phyloP scores from a whole-genome alignment of 1,284 basidiomycete genomes.

The Apiotrichum mycotoxinovorans region DNA sequence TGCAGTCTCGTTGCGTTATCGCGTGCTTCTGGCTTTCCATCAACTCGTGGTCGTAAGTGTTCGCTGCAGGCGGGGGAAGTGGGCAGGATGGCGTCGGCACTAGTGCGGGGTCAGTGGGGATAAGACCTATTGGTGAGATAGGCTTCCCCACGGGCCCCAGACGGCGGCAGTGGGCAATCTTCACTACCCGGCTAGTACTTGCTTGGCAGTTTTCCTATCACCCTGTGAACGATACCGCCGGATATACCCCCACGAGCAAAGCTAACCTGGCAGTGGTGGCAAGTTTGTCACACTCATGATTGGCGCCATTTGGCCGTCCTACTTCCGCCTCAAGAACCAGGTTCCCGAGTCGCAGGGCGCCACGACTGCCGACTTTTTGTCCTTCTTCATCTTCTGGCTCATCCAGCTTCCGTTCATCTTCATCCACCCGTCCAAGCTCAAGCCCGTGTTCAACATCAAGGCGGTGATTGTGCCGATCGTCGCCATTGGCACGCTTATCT shows the following conservation, averaged over 20 bases:
- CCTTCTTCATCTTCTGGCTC: conserved; percentile 74
- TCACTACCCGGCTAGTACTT: neutral
- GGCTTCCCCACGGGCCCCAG: neutral
- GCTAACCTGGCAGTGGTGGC: conserved; percentile 19
- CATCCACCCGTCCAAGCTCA: conserved; percentile 68
- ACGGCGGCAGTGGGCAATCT: neutral
- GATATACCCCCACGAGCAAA: conserved; percentile 3
- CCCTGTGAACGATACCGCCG: too few relatives aligned
- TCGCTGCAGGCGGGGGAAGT: neutral
- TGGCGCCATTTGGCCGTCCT: conserved; percentile 72
- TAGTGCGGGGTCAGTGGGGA: too few relatives aligned
- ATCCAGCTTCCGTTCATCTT: conserved; percentile 61
- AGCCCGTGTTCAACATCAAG: conserved; percentile 68
- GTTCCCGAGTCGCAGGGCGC: conserved; percentile 61
- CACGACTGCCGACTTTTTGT: conserved; percentile 59
- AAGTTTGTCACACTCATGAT: conserved; percentile 57
- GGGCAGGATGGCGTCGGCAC: conserved; percentile 5
- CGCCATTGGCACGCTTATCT: conserved; percentile 68
- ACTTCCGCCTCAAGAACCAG: conserved; percentile 61
- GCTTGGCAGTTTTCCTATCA: too few relatives aligned
- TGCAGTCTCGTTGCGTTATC: conserved; percentile 63
- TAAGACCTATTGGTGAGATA: too few relatives aligned
- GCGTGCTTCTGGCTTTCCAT: conserved; percentile 74
- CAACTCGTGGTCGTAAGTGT: conserved; percentile 53
- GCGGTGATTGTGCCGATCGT: conserved; percentile 61